phyloP scores from a whole-genome alignment of 129 eudicot genomes.

The Centaurea solstitialis region DNA sequence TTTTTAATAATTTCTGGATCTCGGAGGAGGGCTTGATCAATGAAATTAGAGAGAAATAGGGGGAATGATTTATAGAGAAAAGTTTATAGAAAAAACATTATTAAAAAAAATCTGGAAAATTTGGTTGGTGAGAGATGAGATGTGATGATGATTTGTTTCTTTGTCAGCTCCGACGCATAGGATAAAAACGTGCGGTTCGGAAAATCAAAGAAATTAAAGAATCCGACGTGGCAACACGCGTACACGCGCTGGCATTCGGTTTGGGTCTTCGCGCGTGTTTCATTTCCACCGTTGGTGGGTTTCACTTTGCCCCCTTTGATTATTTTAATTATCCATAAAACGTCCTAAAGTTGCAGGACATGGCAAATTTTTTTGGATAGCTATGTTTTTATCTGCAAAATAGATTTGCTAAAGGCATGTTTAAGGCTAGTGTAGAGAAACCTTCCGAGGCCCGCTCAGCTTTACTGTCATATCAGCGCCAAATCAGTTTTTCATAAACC shows the following conservation, averaged over 20 bases:
- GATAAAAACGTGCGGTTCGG: slow-evolving; percentile 35
- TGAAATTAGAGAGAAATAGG: slow-evolving; percentile 21
- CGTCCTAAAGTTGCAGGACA: background rate
- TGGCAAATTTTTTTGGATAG: background rate
- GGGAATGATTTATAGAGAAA: slow-evolving; percentile 30
- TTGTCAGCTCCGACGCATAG: slow-evolving; percentile 50
- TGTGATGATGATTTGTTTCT: slow-evolving; percentile 31
- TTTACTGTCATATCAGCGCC: no score
- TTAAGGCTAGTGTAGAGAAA: no score
- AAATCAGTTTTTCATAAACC: no score
- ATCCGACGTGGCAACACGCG: background rate
- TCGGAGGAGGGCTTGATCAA: slow-evolving; percentile 1
- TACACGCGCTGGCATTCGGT: slow-evolving; percentile 27
- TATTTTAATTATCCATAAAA: background rate
- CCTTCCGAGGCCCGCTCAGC: no score
- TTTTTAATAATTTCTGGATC: background rate
- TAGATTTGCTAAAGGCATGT: background rate
- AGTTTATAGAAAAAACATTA: background rate
- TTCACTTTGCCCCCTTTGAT: slow-evolving; percentile 16
- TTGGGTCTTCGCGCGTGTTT: slow-evolving; percentile 3
- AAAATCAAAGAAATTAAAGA: background rate
- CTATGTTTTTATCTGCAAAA: background rate
- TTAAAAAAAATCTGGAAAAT: background rate
- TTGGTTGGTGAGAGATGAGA: slow-evolving; percentile 31
- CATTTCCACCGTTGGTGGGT: slow-evolving; percentile 21